Evolutionary conservation across 2,329 filamentous ascomycete species (phyloP), one percentile per base, ranked within the genome.

Genomic region (Neocucurbitaria cava): DNA sequence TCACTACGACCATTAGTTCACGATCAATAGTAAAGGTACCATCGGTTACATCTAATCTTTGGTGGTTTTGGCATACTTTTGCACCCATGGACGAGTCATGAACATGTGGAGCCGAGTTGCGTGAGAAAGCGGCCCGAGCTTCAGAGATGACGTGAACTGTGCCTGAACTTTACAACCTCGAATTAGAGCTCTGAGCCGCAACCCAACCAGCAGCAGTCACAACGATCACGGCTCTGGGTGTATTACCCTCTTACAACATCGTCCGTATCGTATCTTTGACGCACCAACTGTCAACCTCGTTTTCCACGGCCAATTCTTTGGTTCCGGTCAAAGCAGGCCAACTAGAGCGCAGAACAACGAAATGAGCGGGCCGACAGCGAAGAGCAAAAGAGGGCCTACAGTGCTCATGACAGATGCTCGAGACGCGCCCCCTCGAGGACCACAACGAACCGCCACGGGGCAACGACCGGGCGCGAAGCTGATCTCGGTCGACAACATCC

Each of bases 401-500:
- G 71, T 74, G 58, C 61, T 75, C 41, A 84, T 87, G 62, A 86
- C 83, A 40, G 85, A 87, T 63, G 75, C 84, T 48, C 80, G 84
- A 54, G 83, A 86, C 69, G 39, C 76, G 70, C 52, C 67, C 62
- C 50, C 60, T 58, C 50, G 73, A 69, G 58, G 65, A 28, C 60
- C 53, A 9, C 60, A 54, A 54, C 62, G 62, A 44, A 58, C 60
- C n/a, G 44, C 62, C 5, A 47, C 55, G 4, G 56, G 71, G 21
- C 76, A 74, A 46, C 71, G 76, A 44, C 74, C 76, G n/a, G 58
- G 68, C 60, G 64, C 93, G 87, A 81, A 90, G 86, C 67, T 90
- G 75, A 91, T 98, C 72, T 87, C 83, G 15, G 94, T 99, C 75
- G 95, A 99, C 79, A 96, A 94, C 73, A 90, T 98, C 62, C 87